Evolutionary conservation across 371 early-diverging fungal species (phyloP).

Genomic region (Mortierella sp.): DNA sequence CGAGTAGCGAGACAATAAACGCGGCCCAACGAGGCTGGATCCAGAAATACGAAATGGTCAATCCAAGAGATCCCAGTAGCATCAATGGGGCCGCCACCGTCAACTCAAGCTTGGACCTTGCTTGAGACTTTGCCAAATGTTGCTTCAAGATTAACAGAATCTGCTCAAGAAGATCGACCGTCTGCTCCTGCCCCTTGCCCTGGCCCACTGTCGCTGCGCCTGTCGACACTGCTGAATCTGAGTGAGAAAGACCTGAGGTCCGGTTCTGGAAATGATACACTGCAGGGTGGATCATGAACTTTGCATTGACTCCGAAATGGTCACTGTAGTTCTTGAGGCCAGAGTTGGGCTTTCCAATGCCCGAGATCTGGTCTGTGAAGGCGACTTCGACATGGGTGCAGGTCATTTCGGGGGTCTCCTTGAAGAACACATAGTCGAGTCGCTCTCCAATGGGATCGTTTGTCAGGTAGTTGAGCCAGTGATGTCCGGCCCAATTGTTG

Average conservation of each 20-base stretch:
- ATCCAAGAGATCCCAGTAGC: slow-evolving; percentile 19
- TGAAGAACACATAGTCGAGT: slow-evolving; percentile 72
- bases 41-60: slow-evolving; percentile 32
- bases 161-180: slow-evolving; percentile 33
- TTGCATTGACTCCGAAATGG: slow-evolving; percentile 72
- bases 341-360: slow-evolving; percentile 34
- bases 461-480: slow-evolving; percentile 49
- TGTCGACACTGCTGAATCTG: slow-evolving; percentile 12
- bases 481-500: slow-evolving; percentile 67
- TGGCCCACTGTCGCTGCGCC: neutral
- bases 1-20: slow-evolving; percentile 16
- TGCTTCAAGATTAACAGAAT: slow-evolving; percentile 36
- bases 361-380: slow-evolving; percentile 66
- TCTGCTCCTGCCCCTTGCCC: slow-evolving; percentile 11
- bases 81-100: slow-evolving; percentile 12
- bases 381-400: slow-evolving; percentile 64
- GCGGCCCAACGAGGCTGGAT: slow-evolving; percentile 27
- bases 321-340: slow-evolving; percentile 66
- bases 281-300: slow-evolving; percentile 54
- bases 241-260: neutral
- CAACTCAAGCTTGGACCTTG: slow-evolving; percentile 17
- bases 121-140: slow-evolving; percentile 1
- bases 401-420: slow-evolving; percentile 60
- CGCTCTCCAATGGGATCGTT: slow-evolving; percentile 61
- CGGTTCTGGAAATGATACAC: slow-evolving; percentile 45